Conservation (phyloP, 2,329 filamentous ascomycete genomes). For the Aureobasidium namibiae region DNA sequence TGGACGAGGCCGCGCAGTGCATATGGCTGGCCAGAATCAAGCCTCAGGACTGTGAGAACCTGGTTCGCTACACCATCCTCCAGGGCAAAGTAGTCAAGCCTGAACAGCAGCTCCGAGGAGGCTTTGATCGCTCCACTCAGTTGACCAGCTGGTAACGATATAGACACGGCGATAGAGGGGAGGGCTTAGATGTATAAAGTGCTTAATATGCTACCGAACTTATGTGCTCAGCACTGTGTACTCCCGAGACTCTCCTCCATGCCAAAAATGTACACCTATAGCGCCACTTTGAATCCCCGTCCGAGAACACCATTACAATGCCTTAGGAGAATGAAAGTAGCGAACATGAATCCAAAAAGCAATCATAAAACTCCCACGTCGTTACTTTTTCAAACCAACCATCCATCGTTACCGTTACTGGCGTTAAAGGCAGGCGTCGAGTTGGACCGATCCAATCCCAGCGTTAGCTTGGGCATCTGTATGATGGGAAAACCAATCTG, state of each 20-base stretch:
- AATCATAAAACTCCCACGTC: not conserved
- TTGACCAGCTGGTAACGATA: slow-evolving; percentile 75
- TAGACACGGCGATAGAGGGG: not conserved
- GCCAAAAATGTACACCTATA: not conserved
- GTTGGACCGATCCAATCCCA: slow-evolving; percentile 12
- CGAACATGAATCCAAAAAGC: not conserved
- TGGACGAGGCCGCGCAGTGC: slow-evolving; percentile 61
- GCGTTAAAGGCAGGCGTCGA: slow-evolving; percentile 3
- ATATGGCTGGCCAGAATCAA: slow-evolving; percentile 83
- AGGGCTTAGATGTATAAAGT: not conserved
- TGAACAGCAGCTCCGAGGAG: slow-evolving; percentile 72
- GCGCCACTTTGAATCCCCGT: not conserved
- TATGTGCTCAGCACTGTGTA: not conserved
- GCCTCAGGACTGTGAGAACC: slow-evolving; percentile 88
- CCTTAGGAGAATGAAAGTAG: not conserved
- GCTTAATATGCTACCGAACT: not conserved
- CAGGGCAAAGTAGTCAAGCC: slow-evolving; percentile 94
- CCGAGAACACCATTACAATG: not conserved
- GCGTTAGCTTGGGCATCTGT: slow-evolving; percentile 9
- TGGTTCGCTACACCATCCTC: slow-evolving; percentile 79
- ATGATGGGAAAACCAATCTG: slow-evolving; percentile 12
- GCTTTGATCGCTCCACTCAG: slow-evolving; percentile 76
- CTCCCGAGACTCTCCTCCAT: not conserved
- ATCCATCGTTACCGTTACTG: slow-evolving; percentile 14
- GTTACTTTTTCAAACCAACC: slow-evolving; percentile 12